phyloP scores from a whole-genome alignment of 768 basidiomycete species.

The Termitomyces sp. region DNA sequence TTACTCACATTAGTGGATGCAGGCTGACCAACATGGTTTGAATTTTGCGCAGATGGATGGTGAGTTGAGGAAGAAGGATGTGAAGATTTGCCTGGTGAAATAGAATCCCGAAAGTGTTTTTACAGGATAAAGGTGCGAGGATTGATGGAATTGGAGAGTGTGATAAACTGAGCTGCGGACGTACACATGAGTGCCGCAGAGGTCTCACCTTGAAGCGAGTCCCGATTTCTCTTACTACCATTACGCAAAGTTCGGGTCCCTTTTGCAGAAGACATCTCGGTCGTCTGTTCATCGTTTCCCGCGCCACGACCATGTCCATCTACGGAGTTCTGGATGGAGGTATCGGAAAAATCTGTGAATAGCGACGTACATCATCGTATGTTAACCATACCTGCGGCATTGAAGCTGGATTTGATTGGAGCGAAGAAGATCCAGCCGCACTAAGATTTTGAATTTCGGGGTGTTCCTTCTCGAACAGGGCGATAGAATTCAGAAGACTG shows the following conservation, averaged over 20 bases:
- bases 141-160: too few relatives aligned
- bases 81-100: background rate
- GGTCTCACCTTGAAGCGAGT: conserved; percentile 33
- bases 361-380: conserved; percentile 37
- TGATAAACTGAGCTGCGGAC: background rate
- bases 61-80: background rate
- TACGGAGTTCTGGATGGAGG: conserved; percentile 19
- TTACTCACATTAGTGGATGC: background rate
- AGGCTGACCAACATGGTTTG: background rate
- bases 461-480: conserved; percentile 47
- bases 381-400: conserved; percentile 42
- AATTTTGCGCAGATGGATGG: background rate
- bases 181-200: conserved; percentile 1
- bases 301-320: background rate
- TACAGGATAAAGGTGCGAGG: background rate
- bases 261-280: background rate
- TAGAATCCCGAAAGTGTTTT: background rate
- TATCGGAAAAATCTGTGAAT: conserved; percentile 39
- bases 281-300: background rate
- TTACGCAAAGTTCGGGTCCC: conserved; percentile 25
- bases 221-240: conserved; percentile 11
- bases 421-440: conserved; percentile 5
- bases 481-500: conserved; percentile 51
- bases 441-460: conserved; percentile 20
- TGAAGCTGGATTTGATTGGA: conserved; percentile 38